Base-by-base conservation (phyloP, 805 yeast species). In the Lipomyces mesembrius region DNA sequence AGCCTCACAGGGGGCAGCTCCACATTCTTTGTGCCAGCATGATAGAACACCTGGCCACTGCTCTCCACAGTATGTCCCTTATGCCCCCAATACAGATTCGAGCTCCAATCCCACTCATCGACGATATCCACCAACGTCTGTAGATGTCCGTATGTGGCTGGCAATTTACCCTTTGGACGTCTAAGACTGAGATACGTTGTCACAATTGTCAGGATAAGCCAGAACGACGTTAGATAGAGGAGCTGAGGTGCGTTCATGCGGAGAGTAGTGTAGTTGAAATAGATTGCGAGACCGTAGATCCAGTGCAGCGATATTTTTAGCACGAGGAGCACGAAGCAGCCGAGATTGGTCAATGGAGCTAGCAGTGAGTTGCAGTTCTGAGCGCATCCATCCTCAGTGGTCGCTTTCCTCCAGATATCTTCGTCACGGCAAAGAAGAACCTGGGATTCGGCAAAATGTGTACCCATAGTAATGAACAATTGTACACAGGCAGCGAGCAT, bases 251-350 rank as follows among this genome's bases (percentile, higher is more conserved):
- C 2, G 29, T 43, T 46, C 37, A 59, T 29, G 12, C 51, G 22
- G 17, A 54, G 56, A 20, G 20, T 20, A 6, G 27, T 14, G 8
- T 14, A 29, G 51, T 52, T 25, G 43, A 35, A 22, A 20, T 32
- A 51, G 34, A 60, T 17, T 20, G 62, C 53, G 57, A 52, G 37
- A 29, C 62, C 57, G 25, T 52, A 60, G 46, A 59, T 32, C 61
- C 61, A 59, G 49, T 59, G 61, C 29, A 59, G n/a, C 7, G 52
- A 22, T 6, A 55, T 43, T n/a, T 59, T 59, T n/a, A 20, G 52
- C 14, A 59, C 1, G 7, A 27, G 9, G n/a, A 59, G 54, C n/a
- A 32, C n/a, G 5, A 59, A 17, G 11, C 56, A 12, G 12, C 56
- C 29, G 57, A 55, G 35, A n/a, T 27, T 29, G n/a, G 17, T 34